phyloP scores from a whole-genome alignment of 257 asterid genomes.

The Capsicum chinense region DNA sequence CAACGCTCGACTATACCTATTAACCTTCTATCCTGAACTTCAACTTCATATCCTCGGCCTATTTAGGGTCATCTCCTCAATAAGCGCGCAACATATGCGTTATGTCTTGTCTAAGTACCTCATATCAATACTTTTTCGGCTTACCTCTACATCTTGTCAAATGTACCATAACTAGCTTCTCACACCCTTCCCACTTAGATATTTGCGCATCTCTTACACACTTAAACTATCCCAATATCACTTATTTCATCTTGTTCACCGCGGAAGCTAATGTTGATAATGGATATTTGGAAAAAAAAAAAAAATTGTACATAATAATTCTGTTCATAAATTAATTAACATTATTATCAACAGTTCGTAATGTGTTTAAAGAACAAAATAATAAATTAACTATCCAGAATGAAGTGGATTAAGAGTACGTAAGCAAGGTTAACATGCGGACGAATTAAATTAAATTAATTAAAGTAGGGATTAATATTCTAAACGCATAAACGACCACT shows the following conservation, averaged over 20 bases:
- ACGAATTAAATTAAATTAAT: not conserved
- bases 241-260: not conserved
- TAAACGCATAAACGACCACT: slow-evolving; percentile 9
- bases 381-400: not conserved
- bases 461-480: not conserved
- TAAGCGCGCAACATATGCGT: not conserved
- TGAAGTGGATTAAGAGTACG: slow-evolving; percentile 24
- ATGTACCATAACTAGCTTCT: not conserved
- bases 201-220: not conserved
- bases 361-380: not conserved
- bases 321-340: not conserved
- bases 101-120: not conserved
- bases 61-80: not conserved
- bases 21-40: not conserved
- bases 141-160: not conserved
- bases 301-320: not conserved
- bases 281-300: not conserved
- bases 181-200: not conserved
- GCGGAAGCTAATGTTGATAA: not conserved
- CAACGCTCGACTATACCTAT: not conserved
- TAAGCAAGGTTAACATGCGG: not conserved
- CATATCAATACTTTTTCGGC: not conserved
- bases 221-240: not conserved
- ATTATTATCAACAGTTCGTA: not conserved
- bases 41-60: not conserved